These are phyloP conservation scores for Solanum microdontum DNA, from an alignment of 257 asterid species.

Conservation along the genomic window DNA sequence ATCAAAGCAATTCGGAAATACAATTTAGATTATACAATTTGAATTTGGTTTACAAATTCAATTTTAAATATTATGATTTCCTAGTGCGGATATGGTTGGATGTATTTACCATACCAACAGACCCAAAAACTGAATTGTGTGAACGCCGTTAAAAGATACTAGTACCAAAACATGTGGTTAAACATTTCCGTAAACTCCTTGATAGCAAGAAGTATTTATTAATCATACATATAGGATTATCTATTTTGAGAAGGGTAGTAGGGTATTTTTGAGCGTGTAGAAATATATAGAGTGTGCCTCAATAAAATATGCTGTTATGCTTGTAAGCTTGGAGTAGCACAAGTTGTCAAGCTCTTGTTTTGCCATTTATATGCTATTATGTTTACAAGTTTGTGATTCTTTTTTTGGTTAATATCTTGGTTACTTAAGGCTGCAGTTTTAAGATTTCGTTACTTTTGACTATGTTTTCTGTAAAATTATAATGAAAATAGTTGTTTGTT, in stretches of 20 bases:
- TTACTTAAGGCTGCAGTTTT: background rate
- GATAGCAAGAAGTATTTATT: background rate
- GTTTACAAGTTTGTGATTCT: background rate
- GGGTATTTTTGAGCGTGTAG: background rate
- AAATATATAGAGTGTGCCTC: background rate
- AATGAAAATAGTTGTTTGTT: background rate
- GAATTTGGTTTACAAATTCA: background rate
- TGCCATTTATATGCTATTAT: background rate
- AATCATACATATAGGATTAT: background rate
- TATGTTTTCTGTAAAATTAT: background rate
- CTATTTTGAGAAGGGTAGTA: background rate
- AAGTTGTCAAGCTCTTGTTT: background rate
- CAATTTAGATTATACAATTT: background rate
- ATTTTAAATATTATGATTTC: background rate
- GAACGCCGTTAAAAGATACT: background rate
- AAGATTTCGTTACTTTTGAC: background rate
- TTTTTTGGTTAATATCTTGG: background rate
- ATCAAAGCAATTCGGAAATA: background rate
- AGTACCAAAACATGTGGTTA: background rate
- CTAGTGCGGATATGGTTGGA: background rate
- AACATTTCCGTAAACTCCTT: background rate
- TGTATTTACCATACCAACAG: background rate
- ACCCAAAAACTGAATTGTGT: background rate
- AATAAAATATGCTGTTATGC: background rate
- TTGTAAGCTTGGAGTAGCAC: background rate